Evolutionary conservation across 441 rosid species (phyloP), one percentile per base, ranked within the genome.

Genomic region (Capsella rubella): DNA sequence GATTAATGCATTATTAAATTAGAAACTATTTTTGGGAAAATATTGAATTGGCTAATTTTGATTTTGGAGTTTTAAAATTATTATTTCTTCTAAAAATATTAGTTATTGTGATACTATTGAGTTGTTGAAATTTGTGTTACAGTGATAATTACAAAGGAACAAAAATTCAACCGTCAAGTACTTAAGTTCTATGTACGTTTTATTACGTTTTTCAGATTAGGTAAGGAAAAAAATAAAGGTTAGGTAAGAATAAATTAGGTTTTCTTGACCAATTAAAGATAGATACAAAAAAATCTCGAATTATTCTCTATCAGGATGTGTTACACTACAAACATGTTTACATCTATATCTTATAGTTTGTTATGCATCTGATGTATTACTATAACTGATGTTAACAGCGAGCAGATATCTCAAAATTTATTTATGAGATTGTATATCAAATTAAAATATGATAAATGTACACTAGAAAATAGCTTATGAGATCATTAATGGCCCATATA

Each of bases 1-100:
- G 16, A 21, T 14, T 65, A 65, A 7, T 50, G 69, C 21, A 18
- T 46, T 21, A 14, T 51, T 40, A 27, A 60, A 49, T 27, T 60
- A 31, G 64, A 67, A 15, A 15, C 59, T 54, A 39, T 51, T 25
- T 25, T 18, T 37, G 15, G 64, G 60, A n/a, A 12, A 12, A 32
- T 9, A 4, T 1, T 1, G 46, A 35, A 35, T 35, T 35, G 13
- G 16, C 53, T 43, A 69, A 14, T 31, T 18, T 54, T 5, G 2
- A 54, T 42, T 15, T 37, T 25, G 5, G 7, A 52, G 10, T 4
- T 40, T 43, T 35, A 1, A 8, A 35, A n/a, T 14, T 37, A 9
- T 52, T 66, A 25, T 51, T 66, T 29, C 53, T 16, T 12, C 11
- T 49, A 10, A 3, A 37, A 37, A 3, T 37, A 37, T 37, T 35